phyloP scores from a whole-genome alignment of 2,329 filamentous ascomycete species.

The Aspergillus ochraceus region DNA sequence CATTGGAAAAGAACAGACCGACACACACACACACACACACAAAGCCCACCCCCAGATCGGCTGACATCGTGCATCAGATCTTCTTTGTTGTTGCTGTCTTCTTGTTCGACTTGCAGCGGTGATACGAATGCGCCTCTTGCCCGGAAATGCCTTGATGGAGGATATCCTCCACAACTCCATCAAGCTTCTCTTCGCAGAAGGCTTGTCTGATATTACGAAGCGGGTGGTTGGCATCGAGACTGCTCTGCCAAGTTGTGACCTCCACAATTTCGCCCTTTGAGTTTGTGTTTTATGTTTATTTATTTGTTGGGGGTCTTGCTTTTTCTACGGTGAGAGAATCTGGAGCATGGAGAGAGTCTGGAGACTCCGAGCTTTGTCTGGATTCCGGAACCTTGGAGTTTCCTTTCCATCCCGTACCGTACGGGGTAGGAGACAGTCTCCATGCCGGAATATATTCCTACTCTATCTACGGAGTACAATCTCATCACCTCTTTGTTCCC shows the following conservation, averaged over 20 bases:
- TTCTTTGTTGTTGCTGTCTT: background rate
- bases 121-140: background rate
- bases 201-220: conserved; percentile 16
- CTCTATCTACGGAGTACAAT: no score
- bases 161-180: conserved; percentile 6
- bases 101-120: background rate
- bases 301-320: conserved; percentile 5
- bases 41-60: conserved; percentile 8
- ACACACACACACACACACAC: background rate
- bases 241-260: conserved; percentile 1
- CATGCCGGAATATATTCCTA: background rate
- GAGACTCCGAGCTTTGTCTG: background rate
- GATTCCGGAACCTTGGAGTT: background rate
- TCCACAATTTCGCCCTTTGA: conserved; percentile 8
- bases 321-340: conserved; percentile 4
- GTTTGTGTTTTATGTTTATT: conserved; percentile 2
- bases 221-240: conserved; percentile 11
- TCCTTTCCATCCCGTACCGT: background rate
- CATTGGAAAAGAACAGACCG: background rate
- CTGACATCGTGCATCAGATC: conserved; percentile 10
- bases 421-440: background rate
- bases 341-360: conserved; percentile 1
- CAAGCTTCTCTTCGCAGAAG: conserved; percentile 20
- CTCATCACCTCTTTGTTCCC: background rate
- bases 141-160: conserved; percentile 5